Evolutionary conservation across 73 alveolate genomes (phyloP).

Genomic region (Tetrahymena malaccensis): DNA sequence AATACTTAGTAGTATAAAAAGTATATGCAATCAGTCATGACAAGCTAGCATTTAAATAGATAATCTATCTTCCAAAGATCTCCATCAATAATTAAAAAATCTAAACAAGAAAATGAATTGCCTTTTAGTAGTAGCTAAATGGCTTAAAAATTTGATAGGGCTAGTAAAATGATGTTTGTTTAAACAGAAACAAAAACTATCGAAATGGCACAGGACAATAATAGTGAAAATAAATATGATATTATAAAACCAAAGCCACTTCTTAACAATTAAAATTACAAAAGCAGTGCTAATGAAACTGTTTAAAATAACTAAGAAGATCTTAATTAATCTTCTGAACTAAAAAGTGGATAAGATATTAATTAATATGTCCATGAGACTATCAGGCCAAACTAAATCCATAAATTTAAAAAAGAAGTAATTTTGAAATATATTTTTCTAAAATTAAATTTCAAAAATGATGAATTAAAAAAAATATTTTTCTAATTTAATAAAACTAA

Average conservation of each 20-base stretch:
- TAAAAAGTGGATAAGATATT: background rate
- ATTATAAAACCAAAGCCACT: background rate
- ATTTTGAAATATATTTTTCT: background rate
- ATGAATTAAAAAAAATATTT: too few relatives aligned
- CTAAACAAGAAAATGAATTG: background rate
- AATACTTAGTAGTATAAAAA: background rate
- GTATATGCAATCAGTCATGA: background rate
- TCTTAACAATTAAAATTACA: background rate
- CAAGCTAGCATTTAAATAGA: background rate
- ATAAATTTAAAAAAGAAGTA: background rate
- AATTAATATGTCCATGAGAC: background rate
- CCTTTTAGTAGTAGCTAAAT: background rate
- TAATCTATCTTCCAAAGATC: background rate
- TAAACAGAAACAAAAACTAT: background rate
- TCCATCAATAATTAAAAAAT: background rate
- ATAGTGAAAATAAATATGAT: background rate
- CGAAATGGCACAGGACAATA: background rate
- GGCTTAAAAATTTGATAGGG: background rate
- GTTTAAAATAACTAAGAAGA: background rate
- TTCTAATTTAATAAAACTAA: too few relatives aligned
- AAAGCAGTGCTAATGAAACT: background rate
- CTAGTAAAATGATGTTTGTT: background rate
- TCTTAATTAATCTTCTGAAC: background rate
- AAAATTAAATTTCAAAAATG: too few relatives aligned
- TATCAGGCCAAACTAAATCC: background rate